Conservation (phyloP, 2,329 filamentous ascomycete species). For the Trichoderma sp. region DNA sequence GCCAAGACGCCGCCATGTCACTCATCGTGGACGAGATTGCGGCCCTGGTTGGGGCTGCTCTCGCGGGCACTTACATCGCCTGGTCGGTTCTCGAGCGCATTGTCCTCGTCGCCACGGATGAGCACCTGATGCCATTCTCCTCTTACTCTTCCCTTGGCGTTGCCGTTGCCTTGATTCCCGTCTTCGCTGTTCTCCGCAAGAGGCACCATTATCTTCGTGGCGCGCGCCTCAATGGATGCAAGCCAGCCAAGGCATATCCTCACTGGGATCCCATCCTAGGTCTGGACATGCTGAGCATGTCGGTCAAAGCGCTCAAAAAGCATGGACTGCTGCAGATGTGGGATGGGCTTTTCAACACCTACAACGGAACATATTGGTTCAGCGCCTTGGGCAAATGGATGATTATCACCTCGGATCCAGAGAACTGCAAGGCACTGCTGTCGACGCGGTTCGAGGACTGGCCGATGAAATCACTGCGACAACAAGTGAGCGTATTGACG, state of each 20-base stretch:
- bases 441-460: slow-evolving; percentile 53
- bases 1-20: background rate
- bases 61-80: slow-evolving; percentile 15
- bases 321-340: slow-evolving; percentile 36
- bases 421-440: slow-evolving; percentile 56
- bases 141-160: slow-evolving; percentile 21
- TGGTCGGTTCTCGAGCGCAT: slow-evolving; percentile 12
- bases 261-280: slow-evolving; percentile 55
- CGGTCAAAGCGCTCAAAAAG: slow-evolving; percentile 35
- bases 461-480: slow-evolving; percentile 39
- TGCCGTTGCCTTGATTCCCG: slow-evolving; percentile 18
- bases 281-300: slow-evolving; percentile 44
- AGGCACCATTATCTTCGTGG: slow-evolving; percentile 24
- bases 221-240: slow-evolving; percentile 44
- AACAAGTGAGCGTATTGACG: slow-evolving; percentile 39
- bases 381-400: slow-evolving; percentile 37
- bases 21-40: slow-evolving; percentile 12
- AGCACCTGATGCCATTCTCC: slow-evolving; percentile 8
- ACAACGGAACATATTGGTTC: slow-evolving; percentile 36
- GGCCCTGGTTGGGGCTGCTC: slow-evolving; percentile 5
- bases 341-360: slow-evolving; percentile 30
- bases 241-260: slow-evolving; percentile 43
- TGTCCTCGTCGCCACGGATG: background rate
- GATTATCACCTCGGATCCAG: slow-evolving; percentile 47
- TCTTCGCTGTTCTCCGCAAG: slow-evolving; percentile 19